phyloP scores from a whole-genome alignment of 225 moss, liverwort and hornwort genomes.

The Ulota crispa region DNA sequence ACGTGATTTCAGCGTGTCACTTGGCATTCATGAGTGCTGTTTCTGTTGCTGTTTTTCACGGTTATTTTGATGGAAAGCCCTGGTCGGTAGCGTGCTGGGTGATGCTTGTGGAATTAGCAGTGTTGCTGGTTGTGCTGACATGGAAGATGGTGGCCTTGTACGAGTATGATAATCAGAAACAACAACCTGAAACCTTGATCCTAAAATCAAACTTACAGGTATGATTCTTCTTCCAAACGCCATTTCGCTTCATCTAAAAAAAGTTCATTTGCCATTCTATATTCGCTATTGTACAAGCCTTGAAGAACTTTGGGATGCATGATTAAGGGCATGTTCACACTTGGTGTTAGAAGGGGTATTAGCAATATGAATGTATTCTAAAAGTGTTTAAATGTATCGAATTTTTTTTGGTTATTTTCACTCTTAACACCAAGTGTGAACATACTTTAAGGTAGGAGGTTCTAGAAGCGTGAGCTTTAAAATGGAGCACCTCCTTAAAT shows the following conservation, averaged over 20 bases:
- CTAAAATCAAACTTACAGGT: constrained; percentile 12
- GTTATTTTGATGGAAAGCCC: constrained; percentile 10
- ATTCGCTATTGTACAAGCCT: neutral
- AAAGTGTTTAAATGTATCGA: too few species aligned
- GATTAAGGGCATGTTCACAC: too few species aligned
- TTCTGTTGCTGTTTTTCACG: neutral
- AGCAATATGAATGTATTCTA: too few species aligned
- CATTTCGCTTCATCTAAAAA: neutral
- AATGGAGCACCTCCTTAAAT: too few species aligned
- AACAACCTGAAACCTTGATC: neutral
- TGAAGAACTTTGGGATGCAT: neutral
- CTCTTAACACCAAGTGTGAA: too few species aligned
- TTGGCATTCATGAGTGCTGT: neutral
- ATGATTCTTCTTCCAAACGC: neutral
- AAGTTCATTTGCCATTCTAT: too few species aligned
- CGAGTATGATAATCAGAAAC: neutral
- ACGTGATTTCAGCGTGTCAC: neutral
- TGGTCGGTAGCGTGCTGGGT: neutral
- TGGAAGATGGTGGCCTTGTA: neutral
- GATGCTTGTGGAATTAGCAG: neutral
- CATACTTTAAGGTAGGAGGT: too few species aligned
- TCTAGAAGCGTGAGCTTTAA: too few species aligned
- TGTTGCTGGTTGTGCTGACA: neutral
- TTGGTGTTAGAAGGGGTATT: too few species aligned
- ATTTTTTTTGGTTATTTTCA: too few species aligned